Evolutionary conservation across 2,329 filamentous ascomycete genomes (phyloP).

Genomic region (Epichloe festucae): DNA sequence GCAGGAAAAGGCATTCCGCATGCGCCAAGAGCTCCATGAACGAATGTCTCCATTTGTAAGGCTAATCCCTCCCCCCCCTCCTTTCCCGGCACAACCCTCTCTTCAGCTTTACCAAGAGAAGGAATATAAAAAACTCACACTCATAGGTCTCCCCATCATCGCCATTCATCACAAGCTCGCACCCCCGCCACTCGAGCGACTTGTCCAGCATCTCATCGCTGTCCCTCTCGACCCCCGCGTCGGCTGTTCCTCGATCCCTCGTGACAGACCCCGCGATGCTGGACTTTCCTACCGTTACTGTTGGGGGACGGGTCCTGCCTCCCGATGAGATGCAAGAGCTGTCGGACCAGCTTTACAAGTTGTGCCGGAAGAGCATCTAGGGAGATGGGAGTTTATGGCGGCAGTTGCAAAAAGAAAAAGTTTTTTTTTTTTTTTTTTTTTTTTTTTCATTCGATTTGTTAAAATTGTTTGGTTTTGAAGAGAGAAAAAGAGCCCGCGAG

Average conservation of each 20-base stretch:
- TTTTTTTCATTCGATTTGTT: background rate
- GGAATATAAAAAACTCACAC: background rate
- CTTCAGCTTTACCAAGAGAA: background rate
- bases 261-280: background rate
- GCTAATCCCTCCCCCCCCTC: background rate
- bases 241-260: background rate
- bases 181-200: background rate
- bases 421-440: too few species aligned
- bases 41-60: slow-evolving; percentile 20
- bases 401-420: background rate
- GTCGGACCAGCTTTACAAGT: slow-evolving; percentile 2
- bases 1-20: slow-evolving; percentile 33
- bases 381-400: background rate
- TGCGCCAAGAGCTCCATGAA: slow-evolving; percentile 32
- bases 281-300: background rate
- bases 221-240: background rate
- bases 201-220: slow-evolving; percentile 3
- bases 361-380: background rate
- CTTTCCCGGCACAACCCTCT: background rate
- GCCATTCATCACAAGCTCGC: background rate
- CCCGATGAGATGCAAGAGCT: slow-evolving; percentile 2
- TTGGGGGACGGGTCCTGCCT: background rate
- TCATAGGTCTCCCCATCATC: slow-evolving; percentile 1
- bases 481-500: background rate
- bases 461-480: background rate